phyloP scores from a whole-genome alignment of 1,284 basidiomycete species.

The Cutaneotrichosporon sp. region DNA sequence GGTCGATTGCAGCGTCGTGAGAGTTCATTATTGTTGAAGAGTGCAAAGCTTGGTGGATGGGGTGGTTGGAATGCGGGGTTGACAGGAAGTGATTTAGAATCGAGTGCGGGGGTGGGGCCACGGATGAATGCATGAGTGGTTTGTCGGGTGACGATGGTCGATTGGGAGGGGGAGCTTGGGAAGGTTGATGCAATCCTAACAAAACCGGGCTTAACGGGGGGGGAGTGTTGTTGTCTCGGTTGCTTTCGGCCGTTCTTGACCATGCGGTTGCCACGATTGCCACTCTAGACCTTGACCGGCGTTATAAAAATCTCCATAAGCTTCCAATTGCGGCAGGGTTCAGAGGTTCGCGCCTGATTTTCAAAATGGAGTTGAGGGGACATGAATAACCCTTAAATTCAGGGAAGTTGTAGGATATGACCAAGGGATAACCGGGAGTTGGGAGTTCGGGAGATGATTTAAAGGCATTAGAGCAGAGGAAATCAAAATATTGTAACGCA shows the following conservation, averaged over 20 bases:
- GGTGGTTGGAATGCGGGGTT: conserved; percentile 13
- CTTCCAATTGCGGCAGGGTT: neutral
- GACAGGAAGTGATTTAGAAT: neutral
- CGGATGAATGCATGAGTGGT: neutral
- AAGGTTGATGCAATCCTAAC: too few relatives aligned
- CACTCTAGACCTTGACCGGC: too few relatives aligned
- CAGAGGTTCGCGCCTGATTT: neutral
- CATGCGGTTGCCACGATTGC: too few relatives aligned
- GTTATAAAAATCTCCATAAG: neutral
- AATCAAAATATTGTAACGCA: neutral
- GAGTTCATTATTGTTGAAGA: conserved; percentile 5
- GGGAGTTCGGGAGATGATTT: neutral
- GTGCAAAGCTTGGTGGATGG: conserved; percentile 1
- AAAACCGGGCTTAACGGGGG: too few relatives aligned
- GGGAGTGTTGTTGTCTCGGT: too few relatives aligned
- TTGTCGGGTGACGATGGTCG: neutral
- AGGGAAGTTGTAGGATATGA: neutral
- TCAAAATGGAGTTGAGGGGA: neutral
- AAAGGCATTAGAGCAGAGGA: neutral
- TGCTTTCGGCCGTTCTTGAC: too few relatives aligned
- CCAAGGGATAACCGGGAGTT: neutral
- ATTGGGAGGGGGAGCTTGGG: too few relatives aligned
- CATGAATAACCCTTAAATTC: neutral
- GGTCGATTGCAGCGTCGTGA: conserved; percentile 20
- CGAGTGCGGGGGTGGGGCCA: conserved; percentile 22